Base-by-base conservation (phyloP, 495 filamentous ascomycete species). In the Viridothelium virens region DNA sequence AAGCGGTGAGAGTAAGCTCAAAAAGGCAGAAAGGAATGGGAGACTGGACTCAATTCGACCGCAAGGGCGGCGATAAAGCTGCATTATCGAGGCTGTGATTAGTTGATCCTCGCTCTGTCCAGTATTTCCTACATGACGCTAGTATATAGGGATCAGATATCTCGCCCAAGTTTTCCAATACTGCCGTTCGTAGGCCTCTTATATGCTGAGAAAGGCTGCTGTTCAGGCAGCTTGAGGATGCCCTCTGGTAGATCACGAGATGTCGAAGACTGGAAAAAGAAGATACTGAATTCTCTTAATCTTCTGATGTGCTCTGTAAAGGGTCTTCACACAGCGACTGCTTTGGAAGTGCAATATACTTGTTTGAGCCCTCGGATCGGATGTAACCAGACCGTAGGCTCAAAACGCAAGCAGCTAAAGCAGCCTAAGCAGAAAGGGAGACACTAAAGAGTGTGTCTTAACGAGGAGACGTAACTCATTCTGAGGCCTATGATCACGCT, bases 41-140 rank as follows among this genome's bases (percentile, higher is more conserved):
- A 12, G 56, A 48, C 36, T 59, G n/a, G 56, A 38, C 34, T 69
- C 16, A 18, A 46, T 44, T 56, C 62, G 11, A 34, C 53, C 16
- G 67, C 38, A 69, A 66, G 39, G 67, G 67, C 31, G 67, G 67
- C 31, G 67, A 69, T 56, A 63, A 53, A 53, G 67, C 67, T n/a
- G 67, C 67, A 39, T 47, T 69, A 9, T 63, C 67, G 31, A 69
- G 67, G 44, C 44, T 69, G 50, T 69, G 50, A 66, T 3, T 37
- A 31, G 25, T 59, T 36, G 53, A 59, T 1, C 48, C 11, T 53
- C 48, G 10, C 48, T 25, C 48, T 53, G 6, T 53, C 11, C 0
- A 53, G 12, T 1, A n/a, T 53, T 16, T 53, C 18, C 48, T 53
- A n/a, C 48, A 53, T 53, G 16, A 53, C 18, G 18, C 18, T 53